Evolutionary conservation across 1,284 basidiomycete species (phyloP).

Genomic region (Heimioporus punctisporus): DNA sequence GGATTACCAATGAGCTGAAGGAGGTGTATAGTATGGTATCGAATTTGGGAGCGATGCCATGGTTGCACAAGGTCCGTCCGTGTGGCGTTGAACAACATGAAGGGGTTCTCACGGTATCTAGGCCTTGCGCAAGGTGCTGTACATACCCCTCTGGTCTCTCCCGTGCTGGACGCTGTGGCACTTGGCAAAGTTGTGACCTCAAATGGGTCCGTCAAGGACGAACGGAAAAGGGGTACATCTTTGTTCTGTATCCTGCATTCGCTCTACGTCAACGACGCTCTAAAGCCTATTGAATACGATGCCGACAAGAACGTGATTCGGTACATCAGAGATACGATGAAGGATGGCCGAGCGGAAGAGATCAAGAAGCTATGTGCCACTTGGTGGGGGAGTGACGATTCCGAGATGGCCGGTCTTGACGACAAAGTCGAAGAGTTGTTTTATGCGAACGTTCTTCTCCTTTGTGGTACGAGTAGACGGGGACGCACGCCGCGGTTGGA

Average conservation of each 20-base stretch:
- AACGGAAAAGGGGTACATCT: constrained; percentile 27
- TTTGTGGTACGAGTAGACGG: constrained; percentile 51
- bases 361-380: constrained; percentile 50
- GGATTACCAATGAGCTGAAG: no score
- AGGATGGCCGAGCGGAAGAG: constrained; percentile 44
- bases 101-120: constrained; percentile 14
- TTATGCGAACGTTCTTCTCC: constrained; percentile 52
- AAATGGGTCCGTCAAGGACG: no score
- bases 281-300: constrained; percentile 58
- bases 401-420: constrained; percentile 37
- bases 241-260: constrained; percentile 54
- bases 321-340: constrained; percentile 38
- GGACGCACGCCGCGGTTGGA: constrained; percentile 58
- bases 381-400: constrained; percentile 42
- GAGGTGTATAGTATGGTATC: constrained; percentile 60
- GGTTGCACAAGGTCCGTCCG: constrained; percentile 49
- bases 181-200: no score
- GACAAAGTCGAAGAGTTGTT: constrained; percentile 55
- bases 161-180: constrained; percentile 34
- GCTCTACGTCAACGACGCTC: constrained; percentile 52
- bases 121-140: constrained; percentile 60
- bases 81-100: not conserved
- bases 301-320: constrained; percentile 41
- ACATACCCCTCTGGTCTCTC: constrained; percentile 37
- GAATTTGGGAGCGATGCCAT: constrained; percentile 61